Percentiles rank a stretch among this genome's conserved stretches.
Conservation (phyloP, 2,329 filamentous ascomycete species). For the Myriangium duriaei region DNA sequence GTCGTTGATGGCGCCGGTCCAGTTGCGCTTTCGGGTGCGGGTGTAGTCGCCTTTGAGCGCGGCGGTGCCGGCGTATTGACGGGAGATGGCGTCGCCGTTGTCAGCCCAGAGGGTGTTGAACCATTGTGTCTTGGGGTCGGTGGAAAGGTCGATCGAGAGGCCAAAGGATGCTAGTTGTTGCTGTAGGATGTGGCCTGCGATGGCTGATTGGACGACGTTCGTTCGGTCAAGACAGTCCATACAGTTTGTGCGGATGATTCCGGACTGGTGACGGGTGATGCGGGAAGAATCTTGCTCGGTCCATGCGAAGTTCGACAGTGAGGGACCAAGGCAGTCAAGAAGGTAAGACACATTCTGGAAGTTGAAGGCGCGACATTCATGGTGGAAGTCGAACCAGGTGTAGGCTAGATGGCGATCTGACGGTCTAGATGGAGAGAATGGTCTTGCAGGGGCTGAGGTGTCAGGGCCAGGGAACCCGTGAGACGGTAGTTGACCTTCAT, state of each 20-base stretch:
- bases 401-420: constrained; percentile 49
- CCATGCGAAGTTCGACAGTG: constrained; percentile 60
- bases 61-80: constrained; percentile 89
- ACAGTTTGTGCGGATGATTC: constrained; percentile 86
- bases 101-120: constrained; percentile 97
- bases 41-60: constrained; percentile 97
- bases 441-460: neutral
- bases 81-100: constrained; percentile 90
- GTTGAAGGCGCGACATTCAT: constrained; percentile 86
- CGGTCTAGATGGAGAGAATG: neutral
- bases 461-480: constrained; percentile 3
- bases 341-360: constrained; percentile 87
- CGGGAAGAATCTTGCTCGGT: constrained; percentile 44
- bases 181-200: constrained; percentile 72
- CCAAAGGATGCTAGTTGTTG: constrained; percentile 60
- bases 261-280: constrained; percentile 45
- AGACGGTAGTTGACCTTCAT: constrained; percentile 35
- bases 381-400: constrained; percentile 97
- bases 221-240: constrained; percentile 98
- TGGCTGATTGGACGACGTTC: constrained; percentile 89
- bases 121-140: constrained; percentile 73
- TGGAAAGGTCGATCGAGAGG: constrained; percentile 60
- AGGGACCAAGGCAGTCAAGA: constrained; percentile 54
- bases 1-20: constrained; percentile 82
- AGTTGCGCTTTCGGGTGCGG: constrained; percentile 77